Percentiles rank a stretch among this genome's conserved stretches.
Evolutionary conservation across 1,284 basidiomycete species (phyloP).

Genomic region (Ustilago sp.): DNA sequence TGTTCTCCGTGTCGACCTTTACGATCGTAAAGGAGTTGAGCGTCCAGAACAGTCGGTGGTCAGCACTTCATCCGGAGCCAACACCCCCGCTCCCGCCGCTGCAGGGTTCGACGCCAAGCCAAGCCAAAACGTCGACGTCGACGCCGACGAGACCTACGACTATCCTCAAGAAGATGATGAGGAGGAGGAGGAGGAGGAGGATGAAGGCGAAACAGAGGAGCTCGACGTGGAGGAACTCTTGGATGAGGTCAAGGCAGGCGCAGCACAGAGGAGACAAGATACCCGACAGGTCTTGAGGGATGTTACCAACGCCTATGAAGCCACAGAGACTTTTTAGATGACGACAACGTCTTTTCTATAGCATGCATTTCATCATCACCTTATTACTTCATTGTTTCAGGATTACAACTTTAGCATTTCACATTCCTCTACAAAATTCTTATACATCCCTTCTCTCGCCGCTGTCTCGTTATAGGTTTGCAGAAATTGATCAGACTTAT

Average conservation of each 20-base stretch:
- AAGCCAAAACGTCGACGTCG: slow-evolving; percentile 20
- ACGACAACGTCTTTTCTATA: neutral
- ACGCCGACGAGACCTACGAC: slow-evolving; percentile 28
- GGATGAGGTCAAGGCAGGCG: slow-evolving; percentile 12
- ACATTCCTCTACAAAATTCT: neutral
- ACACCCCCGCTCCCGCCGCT: slow-evolving; percentile 29
- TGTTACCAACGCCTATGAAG: slow-evolving; percentile 49
- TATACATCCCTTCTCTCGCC: too few species aligned
- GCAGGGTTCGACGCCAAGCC: slow-evolving; percentile 36
- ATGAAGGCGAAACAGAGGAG: slow-evolving; percentile 2
- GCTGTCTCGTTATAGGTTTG: too few species aligned
- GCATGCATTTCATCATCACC: neutral
- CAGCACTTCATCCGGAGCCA: slow-evolving; percentile 31
- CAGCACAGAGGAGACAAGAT: slow-evolving; percentile 14
- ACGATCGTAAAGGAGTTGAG: slow-evolving; percentile 49
- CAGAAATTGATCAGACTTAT: too few species aligned
- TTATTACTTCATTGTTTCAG: neutral
- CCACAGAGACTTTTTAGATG: slow-evolving; percentile 29
- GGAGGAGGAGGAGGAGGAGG: slow-evolving; percentile 8
- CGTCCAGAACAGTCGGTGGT: slow-evolving; percentile 52
- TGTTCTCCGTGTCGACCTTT: slow-evolving; percentile 60
- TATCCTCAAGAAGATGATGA: slow-evolving; percentile 28
- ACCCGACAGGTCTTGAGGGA: slow-evolving; percentile 41
- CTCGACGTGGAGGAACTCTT: slow-evolving; percentile 14
- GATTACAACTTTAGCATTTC: neutral